phyloP scores from a whole-genome alignment of 352 stramenopile species.

The Phytophthora meadii region DNA sequence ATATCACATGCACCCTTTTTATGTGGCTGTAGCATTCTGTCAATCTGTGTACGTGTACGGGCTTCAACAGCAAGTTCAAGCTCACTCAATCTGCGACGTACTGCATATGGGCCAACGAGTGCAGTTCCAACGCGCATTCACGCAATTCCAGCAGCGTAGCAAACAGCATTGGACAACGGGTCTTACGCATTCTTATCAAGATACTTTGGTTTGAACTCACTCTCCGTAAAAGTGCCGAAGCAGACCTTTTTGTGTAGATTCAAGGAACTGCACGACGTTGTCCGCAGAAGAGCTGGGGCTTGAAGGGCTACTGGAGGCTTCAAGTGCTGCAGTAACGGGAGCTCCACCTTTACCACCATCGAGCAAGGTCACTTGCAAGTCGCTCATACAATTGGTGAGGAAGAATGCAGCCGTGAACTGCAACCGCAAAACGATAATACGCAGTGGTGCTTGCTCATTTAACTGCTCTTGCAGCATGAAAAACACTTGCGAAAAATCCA shows the following conservation, averaged over 20 bases:
- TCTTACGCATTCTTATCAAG: not conserved
- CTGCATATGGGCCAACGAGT: not conserved
- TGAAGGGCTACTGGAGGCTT: conserved; percentile 7
- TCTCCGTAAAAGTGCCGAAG: conserved; percentile 36
- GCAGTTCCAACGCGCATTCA: not conserved
- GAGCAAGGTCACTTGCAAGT: conserved; percentile 46
- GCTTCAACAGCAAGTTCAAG: conserved; percentile 14
- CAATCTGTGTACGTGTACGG: conserved; percentile 12
- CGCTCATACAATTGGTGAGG: conserved; percentile 45
- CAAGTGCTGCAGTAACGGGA: conserved; percentile 22
- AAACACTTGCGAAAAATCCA: conserved; percentile 57
- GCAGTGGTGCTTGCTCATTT: conserved; percentile 37
- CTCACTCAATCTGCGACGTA: conserved; percentile 13
- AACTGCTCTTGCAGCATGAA: conserved; percentile 63
- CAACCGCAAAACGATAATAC: conserved; percentile 47
- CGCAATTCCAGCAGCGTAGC: not conserved
- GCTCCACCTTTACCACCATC: conserved; percentile 26
- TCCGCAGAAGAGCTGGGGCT: conserved; percentile 14
- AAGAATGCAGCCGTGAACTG: conserved; percentile 52
- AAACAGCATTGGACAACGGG: not conserved
- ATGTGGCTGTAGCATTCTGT: too few relatives aligned
- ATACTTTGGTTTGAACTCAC: conserved; percentile 11
- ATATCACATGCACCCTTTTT: too few relatives aligned
- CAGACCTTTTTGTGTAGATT: conserved; percentile 28
- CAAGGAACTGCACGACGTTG: conserved; percentile 31